Base-by-base conservation (phyloP, 1,284 basidiomycete species). In the Ustilago esculenta region DNA sequence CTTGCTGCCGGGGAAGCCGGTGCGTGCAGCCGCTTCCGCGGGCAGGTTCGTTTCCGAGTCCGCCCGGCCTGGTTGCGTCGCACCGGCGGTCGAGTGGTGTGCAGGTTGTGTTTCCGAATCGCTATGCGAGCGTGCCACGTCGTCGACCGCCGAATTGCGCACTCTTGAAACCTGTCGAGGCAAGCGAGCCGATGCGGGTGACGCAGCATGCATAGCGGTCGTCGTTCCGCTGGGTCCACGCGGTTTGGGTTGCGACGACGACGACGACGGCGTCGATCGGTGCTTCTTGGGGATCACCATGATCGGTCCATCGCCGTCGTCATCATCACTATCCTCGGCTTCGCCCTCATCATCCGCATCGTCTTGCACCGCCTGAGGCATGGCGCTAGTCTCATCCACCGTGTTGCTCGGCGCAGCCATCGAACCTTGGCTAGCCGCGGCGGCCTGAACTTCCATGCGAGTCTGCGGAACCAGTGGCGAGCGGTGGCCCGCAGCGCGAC, bases 231-330 rank as follows among this genome's bases (percentile, higher is more conserved):
- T 47, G 18, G 45, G 24, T 9, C 29, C 23, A 14, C 24, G 53
- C 21, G n/a, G n/a, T n/a, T n/a, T n/a, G n/a, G n/a, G n/a, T n/a
- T n/a, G n/a, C n/a, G n/a, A n/a, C n/a, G n/a, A n/a, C n/a, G n/a
- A n/a, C n/a, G n/a, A n/a, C n/a, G n/a, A n/a, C n/a, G n/a, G n/a
- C n/a, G n/a, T n/a, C n/a, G n/a, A n/a, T n/a, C 66, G 63, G 29
- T 41, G 59, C 52, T 34, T 54, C 17, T 52, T 66, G 32, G 70
- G 42, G 43, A 73, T 48, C 73, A 75, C 48, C 65, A 77, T 76
- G 34, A 82, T 68, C 14, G 81, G 40, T 12, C 73, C 69, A 24
- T 80, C 74, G 33, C 75, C 75, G 9, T 73, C 72, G 4, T 78
- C 77, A 7, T 78, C 77, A 10, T 74, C 70, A 0, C 58, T 51